These are phyloP conservation scores for Cercis canadensis DNA, from an alignment of 306 rosid genomes.

Conservation along the genomic window DNA sequence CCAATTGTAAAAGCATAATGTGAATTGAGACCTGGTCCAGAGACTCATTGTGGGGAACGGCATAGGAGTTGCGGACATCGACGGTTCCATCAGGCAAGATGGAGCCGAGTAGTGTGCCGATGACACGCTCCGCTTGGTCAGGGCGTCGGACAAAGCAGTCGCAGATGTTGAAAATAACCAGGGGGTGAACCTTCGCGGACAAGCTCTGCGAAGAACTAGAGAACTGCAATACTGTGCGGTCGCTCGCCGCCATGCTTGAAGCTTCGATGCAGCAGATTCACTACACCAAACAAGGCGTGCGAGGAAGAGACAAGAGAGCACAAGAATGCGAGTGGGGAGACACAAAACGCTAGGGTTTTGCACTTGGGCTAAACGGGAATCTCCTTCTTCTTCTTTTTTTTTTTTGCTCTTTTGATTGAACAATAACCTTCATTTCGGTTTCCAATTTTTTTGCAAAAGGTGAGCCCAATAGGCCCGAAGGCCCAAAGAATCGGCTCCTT, in stretches of 20 bases:
- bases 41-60: constrained; percentile 91
- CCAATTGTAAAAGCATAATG: neutral
- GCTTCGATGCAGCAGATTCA: constrained; percentile 33
- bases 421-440: too few relatives aligned
- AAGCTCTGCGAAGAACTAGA: constrained; percentile 59
- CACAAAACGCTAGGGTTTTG: constrained; percentile 25
- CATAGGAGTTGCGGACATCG: constrained; percentile 86
- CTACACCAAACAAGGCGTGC: constrained; percentile 32
- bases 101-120: constrained; percentile 92
- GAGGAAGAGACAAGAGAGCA: neutral
- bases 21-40: constrained; percentile 66
- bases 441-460: too few relatives aligned
- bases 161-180: constrained; percentile 84
- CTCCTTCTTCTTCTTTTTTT: too few relatives aligned
- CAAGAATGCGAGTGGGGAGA: neutral
- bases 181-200: constrained; percentile 82
- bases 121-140: constrained; percentile 91
- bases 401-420: too few relatives aligned
- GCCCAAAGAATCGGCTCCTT: too few relatives aligned
- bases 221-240: constrained; percentile 77
- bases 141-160: constrained; percentile 91
- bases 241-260: constrained; percentile 68
- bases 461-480: too few relatives aligned
- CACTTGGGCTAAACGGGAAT: constrained; percentile 23
- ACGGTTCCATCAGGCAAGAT: constrained; percentile 79